Conservation (phyloP, 2,329 filamentous ascomycete species). For the Alternaria infectoria region DNA sequence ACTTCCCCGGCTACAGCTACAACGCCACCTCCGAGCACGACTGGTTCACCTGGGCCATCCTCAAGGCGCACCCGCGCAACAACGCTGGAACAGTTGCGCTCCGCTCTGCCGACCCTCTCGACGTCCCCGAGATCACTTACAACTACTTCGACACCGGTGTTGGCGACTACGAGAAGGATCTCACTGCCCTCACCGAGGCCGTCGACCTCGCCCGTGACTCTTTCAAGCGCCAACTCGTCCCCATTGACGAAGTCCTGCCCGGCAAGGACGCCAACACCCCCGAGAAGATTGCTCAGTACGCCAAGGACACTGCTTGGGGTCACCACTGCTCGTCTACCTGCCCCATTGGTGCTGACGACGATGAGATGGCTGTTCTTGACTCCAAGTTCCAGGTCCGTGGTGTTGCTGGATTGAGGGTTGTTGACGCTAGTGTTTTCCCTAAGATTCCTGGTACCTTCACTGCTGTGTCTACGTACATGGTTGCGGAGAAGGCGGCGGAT, state of each 20-base stretch:
- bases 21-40: conserved; percentile 58
- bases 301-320: conserved; percentile 47
- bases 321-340: conserved; percentile 66
- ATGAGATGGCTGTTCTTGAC: conserved; percentile 62
- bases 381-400: conserved; percentile 60
- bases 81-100: conserved; percentile 66
- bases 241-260: conserved; percentile 55
- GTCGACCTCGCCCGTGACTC: conserved; percentile 57
- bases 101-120: conserved; percentile 66
- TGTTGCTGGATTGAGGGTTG: conserved; percentile 59
- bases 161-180: conserved; percentile 65
- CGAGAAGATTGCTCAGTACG: conserved; percentile 34
- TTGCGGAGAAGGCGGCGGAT: conserved; percentile 68
- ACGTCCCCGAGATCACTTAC: conserved; percentile 64
- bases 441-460: conserved; percentile 60
- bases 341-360: conserved; percentile 60
- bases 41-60: conserved; percentile 57
- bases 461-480: conserved; percentile 61
- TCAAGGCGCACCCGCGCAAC: conserved; percentile 71
- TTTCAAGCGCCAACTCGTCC: conserved; percentile 44
- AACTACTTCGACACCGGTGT: conserved; percentile 57
- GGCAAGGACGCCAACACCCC: conserved; percentile 53
- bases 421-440: conserved; percentile 42
- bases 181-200: conserved; percentile 62
- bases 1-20: conserved; percentile 63